phyloP scores from a whole-genome alignment of 75 land plant genomes.

The Selaginella moellendorffii region DNA sequence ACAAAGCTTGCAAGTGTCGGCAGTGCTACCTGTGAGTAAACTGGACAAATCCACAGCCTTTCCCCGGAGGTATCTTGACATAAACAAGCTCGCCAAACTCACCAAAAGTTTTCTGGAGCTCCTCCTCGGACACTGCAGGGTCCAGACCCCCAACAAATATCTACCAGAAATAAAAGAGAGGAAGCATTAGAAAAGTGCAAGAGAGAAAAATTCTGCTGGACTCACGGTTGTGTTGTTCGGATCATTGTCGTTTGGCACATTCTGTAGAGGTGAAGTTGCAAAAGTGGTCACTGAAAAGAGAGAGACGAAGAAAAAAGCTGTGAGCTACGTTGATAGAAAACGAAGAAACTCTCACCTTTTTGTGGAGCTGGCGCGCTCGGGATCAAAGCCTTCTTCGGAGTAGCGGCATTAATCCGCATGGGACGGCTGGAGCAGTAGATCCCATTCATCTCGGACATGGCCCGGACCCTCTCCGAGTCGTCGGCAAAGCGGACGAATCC shows the following conservation, averaged over 20 bases:
- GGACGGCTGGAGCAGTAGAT: slow-evolving; percentile 5
- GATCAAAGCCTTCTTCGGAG: slow-evolving; percentile 6
- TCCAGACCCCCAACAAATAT: background rate
- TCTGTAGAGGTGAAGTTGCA: background rate
- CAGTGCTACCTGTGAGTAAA: background rate
- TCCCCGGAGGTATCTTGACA: background rate
- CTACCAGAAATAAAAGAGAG: background rate
- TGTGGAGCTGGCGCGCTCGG: background rate
- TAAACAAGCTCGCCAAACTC: background rate
- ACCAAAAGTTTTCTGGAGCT: background rate
- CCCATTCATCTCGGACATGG: slow-evolving; percentile 7
- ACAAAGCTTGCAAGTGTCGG: background rate
- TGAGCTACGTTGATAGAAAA: too few relatives aligned
- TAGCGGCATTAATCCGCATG: slow-evolving; percentile 5
- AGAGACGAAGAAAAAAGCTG: too few relatives aligned
- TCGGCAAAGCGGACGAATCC: slow-evolving; percentile 5
- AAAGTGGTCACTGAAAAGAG: background rate
- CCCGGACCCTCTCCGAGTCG: background rate
- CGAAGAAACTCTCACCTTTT: too few relatives aligned
- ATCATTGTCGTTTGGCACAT: background rate
- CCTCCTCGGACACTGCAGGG: background rate
- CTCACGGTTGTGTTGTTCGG: background rate
- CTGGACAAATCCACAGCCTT: background rate
- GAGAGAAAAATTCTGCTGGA: too few relatives aligned
- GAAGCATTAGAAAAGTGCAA: background rate